phyloP scores from a whole-genome alignment of 805 yeast genomes.

The Sugiyamaella valdiviana region DNA sequence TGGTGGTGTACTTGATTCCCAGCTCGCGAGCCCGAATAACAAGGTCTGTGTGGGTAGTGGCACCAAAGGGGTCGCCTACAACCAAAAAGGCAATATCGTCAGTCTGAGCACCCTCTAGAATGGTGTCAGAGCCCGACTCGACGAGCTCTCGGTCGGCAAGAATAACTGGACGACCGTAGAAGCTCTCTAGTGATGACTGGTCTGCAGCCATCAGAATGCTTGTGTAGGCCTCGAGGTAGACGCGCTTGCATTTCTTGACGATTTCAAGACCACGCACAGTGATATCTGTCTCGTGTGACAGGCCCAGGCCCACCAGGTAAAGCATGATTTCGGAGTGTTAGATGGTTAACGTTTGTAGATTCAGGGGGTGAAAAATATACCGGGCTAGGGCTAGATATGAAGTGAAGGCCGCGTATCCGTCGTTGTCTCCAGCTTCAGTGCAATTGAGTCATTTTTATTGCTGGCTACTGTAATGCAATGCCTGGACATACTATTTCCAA shows the following conservation, averaged over 20 bases:
- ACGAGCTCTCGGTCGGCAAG: conserved; percentile 94
- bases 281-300: conserved; percentile 82
- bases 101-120: conserved; percentile 64
- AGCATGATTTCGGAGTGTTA: conserved; percentile 70
- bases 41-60: conserved; percentile 94
- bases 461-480: no score
- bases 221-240: conserved; percentile 94
- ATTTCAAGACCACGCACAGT: conserved; percentile 90
- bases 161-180: conserved; percentile 78
- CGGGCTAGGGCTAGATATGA: background rate
- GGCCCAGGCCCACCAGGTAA: conserved; percentile 85
- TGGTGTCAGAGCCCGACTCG: conserved; percentile 80
- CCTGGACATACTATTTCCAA: background rate
- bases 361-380: background rate
- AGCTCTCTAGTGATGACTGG: conserved; percentile 62
- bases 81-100: conserved; percentile 92
- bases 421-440: no score
- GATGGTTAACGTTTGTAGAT: background rate
- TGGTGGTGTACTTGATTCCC: conserved; percentile 67
- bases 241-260: conserved; percentile 76
- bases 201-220: conserved; percentile 92
- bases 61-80: conserved; percentile 97
- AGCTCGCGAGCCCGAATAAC: conserved; percentile 86
- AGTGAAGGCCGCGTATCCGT: background rate
- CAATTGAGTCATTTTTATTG: no score